Percentiles rank a stretch among this genome's conserved stretches.
phyloP scores from a whole-genome alignment of 2,329 filamentous ascomycete genomes.

The Aspergillus sp. region DNA sequence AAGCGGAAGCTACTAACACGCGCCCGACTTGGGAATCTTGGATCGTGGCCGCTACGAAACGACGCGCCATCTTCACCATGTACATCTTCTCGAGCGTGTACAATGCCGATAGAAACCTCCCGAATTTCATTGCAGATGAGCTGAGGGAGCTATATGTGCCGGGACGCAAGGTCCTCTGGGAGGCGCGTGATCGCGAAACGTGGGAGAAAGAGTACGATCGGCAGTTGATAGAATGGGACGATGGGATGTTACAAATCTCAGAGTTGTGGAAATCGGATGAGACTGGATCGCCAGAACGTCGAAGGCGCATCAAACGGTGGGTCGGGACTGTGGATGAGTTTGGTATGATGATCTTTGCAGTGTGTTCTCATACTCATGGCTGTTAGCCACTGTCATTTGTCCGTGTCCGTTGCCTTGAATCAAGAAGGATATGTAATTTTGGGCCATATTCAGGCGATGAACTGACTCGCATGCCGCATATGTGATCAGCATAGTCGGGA shows the following conservation, averaged over 20 bases:
- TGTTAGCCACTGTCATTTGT: conserved; percentile 12
- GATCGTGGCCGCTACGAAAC: conserved; percentile 53
- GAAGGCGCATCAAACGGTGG: conserved; percentile 48
- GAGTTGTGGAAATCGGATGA: conserved; percentile 51
- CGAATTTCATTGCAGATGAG: conserved; percentile 51
- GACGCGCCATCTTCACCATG: conserved; percentile 51
- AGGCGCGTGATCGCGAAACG: conserved; percentile 28
- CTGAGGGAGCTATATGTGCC: conserved; percentile 46
- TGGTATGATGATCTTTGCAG: conserved; percentile 52
- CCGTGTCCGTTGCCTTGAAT: neutral
- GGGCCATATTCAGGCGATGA: too few relatives aligned
- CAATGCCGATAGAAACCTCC: conserved; percentile 41
- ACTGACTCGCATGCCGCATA: too few relatives aligned
- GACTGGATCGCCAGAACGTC: conserved; percentile 27
- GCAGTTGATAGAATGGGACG: conserved; percentile 43
- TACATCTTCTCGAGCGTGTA: conserved; percentile 55
- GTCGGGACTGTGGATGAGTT: conserved; percentile 52
- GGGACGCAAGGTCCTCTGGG: conserved; percentile 44
- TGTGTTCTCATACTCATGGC: conserved; percentile 27
- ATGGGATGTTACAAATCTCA: conserved; percentile 44
- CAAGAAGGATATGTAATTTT: too few relatives aligned
- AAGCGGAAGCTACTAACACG: conserved; percentile 36
- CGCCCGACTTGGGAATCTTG: conserved; percentile 54
- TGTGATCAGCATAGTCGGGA: too few relatives aligned
- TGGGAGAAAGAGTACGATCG: conserved; percentile 48